Conservation (phyloP, 1,284 basidiomycete species). For the Kwoniella shivajii region DNA sequence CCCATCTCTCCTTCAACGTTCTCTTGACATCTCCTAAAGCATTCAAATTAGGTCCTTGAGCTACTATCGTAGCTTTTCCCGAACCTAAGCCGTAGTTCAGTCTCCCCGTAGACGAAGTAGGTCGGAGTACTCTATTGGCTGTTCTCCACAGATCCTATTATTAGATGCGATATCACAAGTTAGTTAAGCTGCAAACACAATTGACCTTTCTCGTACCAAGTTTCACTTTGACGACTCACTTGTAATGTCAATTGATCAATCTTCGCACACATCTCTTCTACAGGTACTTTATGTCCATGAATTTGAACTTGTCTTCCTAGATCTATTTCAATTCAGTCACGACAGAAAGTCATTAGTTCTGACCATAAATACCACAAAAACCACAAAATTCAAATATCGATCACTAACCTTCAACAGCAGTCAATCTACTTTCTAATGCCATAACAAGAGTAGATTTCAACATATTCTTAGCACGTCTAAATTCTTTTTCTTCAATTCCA, state of each 20-base stretch:
- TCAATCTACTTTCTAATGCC: conserved; percentile 87
- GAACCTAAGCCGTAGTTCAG: conserved; percentile 52
- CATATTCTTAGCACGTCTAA: conserved; percentile 91
- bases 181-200: too few relatives aligned
- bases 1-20: conserved; percentile 48
- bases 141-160: conserved; percentile 48
- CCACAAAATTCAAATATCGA: too few relatives aligned
- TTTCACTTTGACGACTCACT: conserved; percentile 66
- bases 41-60: conserved; percentile 49
- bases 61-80: conserved; percentile 56
- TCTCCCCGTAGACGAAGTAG: conserved; percentile 21
- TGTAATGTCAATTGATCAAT: conserved; percentile 79
- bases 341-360: conserved; percentile 6
- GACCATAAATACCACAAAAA: too few relatives aligned
- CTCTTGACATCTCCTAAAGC: conserved; percentile 48
- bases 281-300: conserved; percentile 82
- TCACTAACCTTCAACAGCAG: conserved; percentile 83
- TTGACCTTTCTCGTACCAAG: too few relatives aligned
- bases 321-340: conserved; percentile 40
- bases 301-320: conserved; percentile 76
- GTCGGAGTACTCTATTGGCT: conserved; percentile 49
- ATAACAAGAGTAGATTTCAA: conserved; percentile 92
- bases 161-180: too few relatives aligned
- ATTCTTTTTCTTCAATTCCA: conserved; percentile 60
- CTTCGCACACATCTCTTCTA: conserved; percentile 87